A percentile compares a stretch with the other conserved stretches of the same genome.
Evolutionary conservation across 1,284 basidiomycete genomes (phyloP).

Genomic region (Schizopora paradoxa): DNA sequence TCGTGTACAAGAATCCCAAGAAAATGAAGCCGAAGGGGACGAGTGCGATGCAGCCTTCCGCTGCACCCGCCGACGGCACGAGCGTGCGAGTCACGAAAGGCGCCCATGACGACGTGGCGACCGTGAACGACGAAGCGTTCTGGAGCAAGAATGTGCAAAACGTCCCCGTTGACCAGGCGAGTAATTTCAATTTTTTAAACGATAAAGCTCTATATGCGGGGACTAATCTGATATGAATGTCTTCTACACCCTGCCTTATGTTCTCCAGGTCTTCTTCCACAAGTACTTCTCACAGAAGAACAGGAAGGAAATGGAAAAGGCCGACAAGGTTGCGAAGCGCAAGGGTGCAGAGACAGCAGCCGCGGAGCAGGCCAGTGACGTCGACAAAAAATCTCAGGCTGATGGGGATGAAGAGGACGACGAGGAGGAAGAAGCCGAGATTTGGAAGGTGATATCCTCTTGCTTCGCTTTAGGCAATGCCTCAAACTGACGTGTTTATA

Average conservation of each 20-base stretch:
- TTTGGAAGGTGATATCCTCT: constrained; percentile 70
- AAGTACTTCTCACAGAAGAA: constrained; percentile 62
- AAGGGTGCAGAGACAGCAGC: constrained; percentile 32
- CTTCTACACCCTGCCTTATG: not conserved
- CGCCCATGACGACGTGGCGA: constrained; percentile 40
- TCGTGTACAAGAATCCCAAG: constrained; percentile 96
- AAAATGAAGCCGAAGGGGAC: constrained; percentile 71
- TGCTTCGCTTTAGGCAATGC: constrained; percentile 4
- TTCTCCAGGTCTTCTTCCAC: constrained; percentile 58
- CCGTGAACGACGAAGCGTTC: constrained; percentile 79
- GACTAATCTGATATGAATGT: constrained; percentile 5
- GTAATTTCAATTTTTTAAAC: constrained; percentile 4
- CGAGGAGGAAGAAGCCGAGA: constrained; percentile 43
- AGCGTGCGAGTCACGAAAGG: constrained; percentile 74
- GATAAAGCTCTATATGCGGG: not conserved
- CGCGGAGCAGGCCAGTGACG: constrained; percentile 27
- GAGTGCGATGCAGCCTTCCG: constrained; percentile 95
- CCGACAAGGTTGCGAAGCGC: constrained; percentile 39
- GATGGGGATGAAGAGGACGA: constrained; percentile 37
- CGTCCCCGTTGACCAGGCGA: constrained; percentile 85
- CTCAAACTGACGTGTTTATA: constrained; percentile 3
- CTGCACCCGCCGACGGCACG: constrained; percentile 52
- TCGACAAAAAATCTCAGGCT: constrained; percentile 34
- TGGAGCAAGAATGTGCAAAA: constrained; percentile 69
- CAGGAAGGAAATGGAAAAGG: constrained; percentile 44